Base-by-base conservation (phyloP, 768 basidiomycete genomes). In the Kwoniella mangroviensis region DNA sequence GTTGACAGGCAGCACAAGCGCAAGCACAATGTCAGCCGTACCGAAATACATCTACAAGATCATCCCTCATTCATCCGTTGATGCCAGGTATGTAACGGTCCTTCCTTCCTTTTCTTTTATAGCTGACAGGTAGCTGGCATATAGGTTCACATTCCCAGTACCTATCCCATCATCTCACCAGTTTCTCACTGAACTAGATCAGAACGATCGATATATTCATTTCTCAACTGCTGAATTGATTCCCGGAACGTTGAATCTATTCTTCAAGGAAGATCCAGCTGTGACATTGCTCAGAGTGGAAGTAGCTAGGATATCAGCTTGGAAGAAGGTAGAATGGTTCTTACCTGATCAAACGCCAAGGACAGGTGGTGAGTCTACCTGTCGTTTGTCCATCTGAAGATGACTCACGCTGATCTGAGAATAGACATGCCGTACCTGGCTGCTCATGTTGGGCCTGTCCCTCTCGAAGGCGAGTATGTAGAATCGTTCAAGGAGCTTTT, bases 161-260 rank as follows among this genome's bases (percentile, higher is more conserved):
- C 83, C 84, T 21, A 69, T 81, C 3, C 84, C 85, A 3, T 76
- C 84, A n/a, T 84, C 54, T 24, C 78, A 78, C 59, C 73, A 72
- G 22, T 84, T 86, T 70, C 75, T 84, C 17, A 83, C 83, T 67
- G 81, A 80, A 52, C 82, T 86, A 40, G 86, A 87, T 78, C 68
- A 63, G 26, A 72, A 83, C 42, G 85, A 85, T 60, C 85, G 86
- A n/a, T 86, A 86, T 80, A 83, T 87, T 71, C 86, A 87, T 75
- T 82, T 86, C 53, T 87, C 86, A 15, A 82, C 82, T 41, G 83
- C 83, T 7, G 64, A 70, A 51, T 85, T 86, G 71, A 74, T 83
- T 26, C 84, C 84, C 4, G 68, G 74, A 21, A 86, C 86, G 15
- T 79, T 85, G 21, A 71, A 82, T 10, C 73, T 81, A 64, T 87